These are phyloP conservation scores for Talaromyces pinophilus DNA, from an alignment of 2,329 filamentous ascomycete species.

Conservation along the genomic window DNA sequence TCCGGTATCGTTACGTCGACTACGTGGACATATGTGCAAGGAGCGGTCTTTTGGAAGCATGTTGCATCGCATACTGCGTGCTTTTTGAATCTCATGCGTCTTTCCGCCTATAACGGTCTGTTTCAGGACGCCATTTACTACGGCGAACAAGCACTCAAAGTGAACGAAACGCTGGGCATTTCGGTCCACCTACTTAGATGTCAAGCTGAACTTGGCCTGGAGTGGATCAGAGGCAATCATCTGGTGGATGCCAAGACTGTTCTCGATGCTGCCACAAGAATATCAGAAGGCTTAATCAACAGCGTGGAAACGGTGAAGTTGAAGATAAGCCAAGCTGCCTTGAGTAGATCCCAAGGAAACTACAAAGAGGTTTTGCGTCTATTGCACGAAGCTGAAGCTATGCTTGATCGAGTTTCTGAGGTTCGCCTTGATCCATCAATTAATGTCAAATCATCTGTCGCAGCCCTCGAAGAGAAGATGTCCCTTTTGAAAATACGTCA, in stretches of 20 bases:
- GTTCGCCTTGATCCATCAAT: conserved; percentile 31
- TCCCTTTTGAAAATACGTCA: conserved; percentile 42
- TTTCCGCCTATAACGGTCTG: conserved; percentile 82
- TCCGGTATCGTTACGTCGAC: conserved; percentile 39
- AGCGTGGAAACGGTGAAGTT: conserved; percentile 57
- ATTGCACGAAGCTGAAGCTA: conserved; percentile 52
- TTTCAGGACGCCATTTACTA: conserved; percentile 88
- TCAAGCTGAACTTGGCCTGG: conserved; percentile 49
- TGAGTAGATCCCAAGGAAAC: conserved; percentile 52
- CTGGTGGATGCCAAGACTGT: conserved; percentile 57
- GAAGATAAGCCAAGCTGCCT: conserved; percentile 45
- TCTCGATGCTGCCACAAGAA: conserved; percentile 58
- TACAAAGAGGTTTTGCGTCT: conserved; percentile 51
- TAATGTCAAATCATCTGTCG: conserved; percentile 33
- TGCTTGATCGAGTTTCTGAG: conserved; percentile 46
- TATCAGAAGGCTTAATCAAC: conserved; percentile 53
- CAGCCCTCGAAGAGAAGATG: conserved; percentile 46
- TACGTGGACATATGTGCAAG: conserved; percentile 52
- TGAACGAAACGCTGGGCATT: conserved; percentile 69
- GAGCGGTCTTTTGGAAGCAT: conserved; percentile 76
- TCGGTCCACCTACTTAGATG: conserved; percentile 55
- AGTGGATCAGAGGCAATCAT: conserved; percentile 54
- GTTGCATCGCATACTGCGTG: conserved; percentile 72
- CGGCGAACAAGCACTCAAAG: conserved; percentile 76
- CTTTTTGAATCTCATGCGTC: conserved; percentile 70